phyloP scores from a whole-genome alignment of 1,139 yeast species.

The Debaryomycetaceae sp. region DNA sequence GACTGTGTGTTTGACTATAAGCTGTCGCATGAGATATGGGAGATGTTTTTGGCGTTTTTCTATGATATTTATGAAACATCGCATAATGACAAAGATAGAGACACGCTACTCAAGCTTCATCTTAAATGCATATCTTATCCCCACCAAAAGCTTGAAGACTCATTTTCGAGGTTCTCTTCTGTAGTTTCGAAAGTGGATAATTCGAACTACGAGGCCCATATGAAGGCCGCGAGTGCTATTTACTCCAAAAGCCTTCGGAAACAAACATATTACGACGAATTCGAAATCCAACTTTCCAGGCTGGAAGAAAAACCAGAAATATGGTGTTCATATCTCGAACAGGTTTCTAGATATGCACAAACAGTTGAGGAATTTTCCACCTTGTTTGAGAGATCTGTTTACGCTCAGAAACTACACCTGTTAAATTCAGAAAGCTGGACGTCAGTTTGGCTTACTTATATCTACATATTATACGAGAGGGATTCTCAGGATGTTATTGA shows the following conservation, averaged over 20 bases:
- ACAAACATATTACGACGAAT: constrained; percentile 25
- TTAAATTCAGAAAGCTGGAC: constrained; percentile 13
- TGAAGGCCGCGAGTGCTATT: constrained; percentile 37
- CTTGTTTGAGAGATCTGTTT: constrained; percentile 22
- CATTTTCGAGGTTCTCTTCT: constrained; percentile 41
- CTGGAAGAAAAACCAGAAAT: constrained; percentile 14
- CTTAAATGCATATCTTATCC: constrained; percentile 39
- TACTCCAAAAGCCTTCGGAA: constrained; percentile 25
- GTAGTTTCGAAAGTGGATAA: constrained; percentile 32
- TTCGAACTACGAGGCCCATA: constrained; percentile 34
- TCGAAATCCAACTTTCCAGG: constrained; percentile 18
- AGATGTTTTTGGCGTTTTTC: constrained; percentile 16
- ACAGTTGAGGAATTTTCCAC: constrained; percentile 11
- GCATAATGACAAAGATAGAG: constrained; percentile 14
- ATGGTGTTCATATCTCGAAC: constrained; percentile 34
- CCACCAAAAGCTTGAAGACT: constrained; percentile 38
- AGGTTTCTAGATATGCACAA: constrained; percentile 19
- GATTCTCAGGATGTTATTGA: constrained; percentile 10
- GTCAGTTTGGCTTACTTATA: constrained; percentile 28
- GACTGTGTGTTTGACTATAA: constrained; percentile 32
- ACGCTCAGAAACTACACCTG: constrained; percentile 3
- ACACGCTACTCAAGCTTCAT: constrained; percentile 22
- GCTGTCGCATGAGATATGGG: constrained; percentile 37
- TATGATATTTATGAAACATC: constrained; percentile 8
- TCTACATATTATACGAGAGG: constrained; percentile 20